Evolutionary conservation across 2,329 filamentous ascomycete genomes (phyloP).

Genomic region (Xylaria sp.): DNA sequence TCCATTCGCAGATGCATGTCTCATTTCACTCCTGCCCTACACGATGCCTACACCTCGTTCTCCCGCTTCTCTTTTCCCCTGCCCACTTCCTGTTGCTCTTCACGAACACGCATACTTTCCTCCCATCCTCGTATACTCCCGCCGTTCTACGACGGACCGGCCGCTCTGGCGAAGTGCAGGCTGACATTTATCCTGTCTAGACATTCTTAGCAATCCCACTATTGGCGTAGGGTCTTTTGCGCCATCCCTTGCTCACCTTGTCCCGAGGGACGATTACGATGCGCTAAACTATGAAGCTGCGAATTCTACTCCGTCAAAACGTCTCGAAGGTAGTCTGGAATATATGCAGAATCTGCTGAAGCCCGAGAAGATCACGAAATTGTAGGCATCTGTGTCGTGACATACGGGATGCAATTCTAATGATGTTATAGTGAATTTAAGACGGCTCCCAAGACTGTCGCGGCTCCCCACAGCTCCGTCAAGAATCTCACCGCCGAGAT

Average conservation of each 20-base stretch:
- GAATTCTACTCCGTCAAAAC: slow-evolving; percentile 67
- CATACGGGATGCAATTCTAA: slow-evolving; percentile 13
- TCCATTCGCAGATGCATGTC: slow-evolving; percentile 11
- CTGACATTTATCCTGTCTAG: slow-evolving; percentile 53
- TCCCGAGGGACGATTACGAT: slow-evolving; percentile 68
- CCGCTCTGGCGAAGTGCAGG: not conserved
- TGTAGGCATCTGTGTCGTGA: slow-evolving; percentile 58
- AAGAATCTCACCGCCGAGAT: slow-evolving; percentile 55
- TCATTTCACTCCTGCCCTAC: slow-evolving; percentile 19
- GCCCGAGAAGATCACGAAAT: slow-evolving; percentile 75
- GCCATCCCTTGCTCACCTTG: slow-evolving; percentile 60
- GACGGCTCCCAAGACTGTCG: slow-evolving; percentile 53
- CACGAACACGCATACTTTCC: not conserved
- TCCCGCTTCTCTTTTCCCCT: not conserved
- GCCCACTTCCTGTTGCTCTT: not conserved
- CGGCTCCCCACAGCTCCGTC: slow-evolving; percentile 44
- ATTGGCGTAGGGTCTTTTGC: slow-evolving; percentile 67
- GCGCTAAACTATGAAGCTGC: slow-evolving; percentile 76
- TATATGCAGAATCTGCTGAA: slow-evolving; percentile 80
- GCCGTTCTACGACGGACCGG: not conserved
- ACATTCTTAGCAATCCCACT: slow-evolving; percentile 72
- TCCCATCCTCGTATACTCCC: not conserved
- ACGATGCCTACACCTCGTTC: not conserved
- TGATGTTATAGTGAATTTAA: slow-evolving; percentile 65
- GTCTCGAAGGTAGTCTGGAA: slow-evolving; percentile 75